Evolutionary conservation across 352 stramenopile genomes (phyloP).

Genomic region (Hyaloperonospora brassicae): DNA sequence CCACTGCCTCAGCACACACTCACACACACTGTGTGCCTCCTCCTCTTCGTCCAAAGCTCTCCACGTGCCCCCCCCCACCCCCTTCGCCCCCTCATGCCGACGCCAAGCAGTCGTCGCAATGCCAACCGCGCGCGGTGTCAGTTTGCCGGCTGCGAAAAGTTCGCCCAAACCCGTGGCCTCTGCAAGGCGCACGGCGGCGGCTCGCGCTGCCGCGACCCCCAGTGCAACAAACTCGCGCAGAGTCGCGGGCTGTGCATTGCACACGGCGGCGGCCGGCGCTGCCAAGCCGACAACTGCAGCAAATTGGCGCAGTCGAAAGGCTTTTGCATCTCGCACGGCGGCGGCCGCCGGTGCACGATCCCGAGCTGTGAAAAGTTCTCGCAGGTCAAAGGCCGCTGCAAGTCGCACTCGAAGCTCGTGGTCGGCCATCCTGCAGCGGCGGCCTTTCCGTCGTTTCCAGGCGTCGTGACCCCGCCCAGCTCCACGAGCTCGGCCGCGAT

Average conservation of each 20-base stretch:
- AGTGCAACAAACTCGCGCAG: conserved; percentile 78
- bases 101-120: conserved; percentile 39
- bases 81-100: conserved; percentile 21
- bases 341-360: conserved; percentile 63
- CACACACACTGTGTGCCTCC: conserved; percentile 1
- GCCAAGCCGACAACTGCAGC: conserved; percentile 58
- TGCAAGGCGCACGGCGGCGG: conserved; percentile 83
- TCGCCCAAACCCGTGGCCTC: conserved; percentile 69
- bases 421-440: conserved; percentile 2
- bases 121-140: conserved; percentile 71
- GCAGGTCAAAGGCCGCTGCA: conserved; percentile 82
- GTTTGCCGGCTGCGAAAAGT: conserved; percentile 69
- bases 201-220: conserved; percentile 62
- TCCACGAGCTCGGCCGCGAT: conserved; percentile 14
- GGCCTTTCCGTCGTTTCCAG: conserved; percentile 13
- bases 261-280: conserved; percentile 66
- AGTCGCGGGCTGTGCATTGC: conserved; percentile 70
- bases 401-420: conserved; percentile 76
- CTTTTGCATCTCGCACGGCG: conserved; percentile 78
- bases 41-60: neutral
- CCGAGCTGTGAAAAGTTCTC: conserved; percentile 81
- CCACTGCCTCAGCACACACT: conserved; percentile 25
- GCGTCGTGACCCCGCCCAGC: conserved; percentile 25
- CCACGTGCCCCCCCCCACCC: neutral
- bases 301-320: conserved; percentile 76